phyloP scores from a whole-genome alignment of 2,329 filamentous ascomycete genomes.

The Fusarium sp. region DNA sequence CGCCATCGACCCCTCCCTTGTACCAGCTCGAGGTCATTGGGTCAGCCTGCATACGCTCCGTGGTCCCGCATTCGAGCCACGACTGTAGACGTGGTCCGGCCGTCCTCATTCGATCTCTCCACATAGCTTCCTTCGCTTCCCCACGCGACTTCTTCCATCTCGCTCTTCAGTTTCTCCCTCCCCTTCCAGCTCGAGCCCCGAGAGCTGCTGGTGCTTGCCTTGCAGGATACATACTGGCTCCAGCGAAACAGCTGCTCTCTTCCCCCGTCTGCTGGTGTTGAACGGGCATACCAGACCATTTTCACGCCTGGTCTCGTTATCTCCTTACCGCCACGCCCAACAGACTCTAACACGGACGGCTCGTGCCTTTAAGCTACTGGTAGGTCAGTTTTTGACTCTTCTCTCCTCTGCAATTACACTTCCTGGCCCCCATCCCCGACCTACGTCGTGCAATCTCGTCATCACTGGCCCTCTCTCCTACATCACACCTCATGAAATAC shows the following conservation, averaged over 20 bases:
- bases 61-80: slow-evolving; percentile 55
- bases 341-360: slow-evolving; percentile 31
- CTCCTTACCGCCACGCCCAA: slow-evolving; percentile 45
- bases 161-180: slow-evolving; percentile 48
- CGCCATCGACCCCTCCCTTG: slow-evolving; percentile 44
- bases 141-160: slow-evolving; percentile 50
- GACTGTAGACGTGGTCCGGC: slow-evolving; percentile 50
- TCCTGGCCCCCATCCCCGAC: slow-evolving; percentile 34
- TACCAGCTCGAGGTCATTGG: slow-evolving; percentile 49
- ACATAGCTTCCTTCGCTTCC: slow-evolving; percentile 48
- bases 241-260: slow-evolving; percentile 47
- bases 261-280: slow-evolving; percentile 39
- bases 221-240: slow-evolving; percentile 49
- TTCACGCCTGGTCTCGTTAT: slow-evolving; percentile 43
- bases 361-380: slow-evolving; percentile 35
- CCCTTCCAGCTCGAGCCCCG: slow-evolving; percentile 45
- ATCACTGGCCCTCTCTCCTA: slow-evolving; percentile 30
- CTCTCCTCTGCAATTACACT: slow-evolving; percentile 31
- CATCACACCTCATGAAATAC: slow-evolving; percentile 44
- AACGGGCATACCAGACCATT: slow-evolving; percentile 44
- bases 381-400: slow-evolving; percentile 46
- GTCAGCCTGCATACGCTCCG: slow-evolving; percentile 52
- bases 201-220: slow-evolving; percentile 50
- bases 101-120: slow-evolving; percentile 50
- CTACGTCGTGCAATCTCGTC: slow-evolving; percentile 32